These are phyloP conservation scores for Auriscalpium vulgare DNA, from an alignment of 768 basidiomycete species.

Conservation along the genomic window DNA sequence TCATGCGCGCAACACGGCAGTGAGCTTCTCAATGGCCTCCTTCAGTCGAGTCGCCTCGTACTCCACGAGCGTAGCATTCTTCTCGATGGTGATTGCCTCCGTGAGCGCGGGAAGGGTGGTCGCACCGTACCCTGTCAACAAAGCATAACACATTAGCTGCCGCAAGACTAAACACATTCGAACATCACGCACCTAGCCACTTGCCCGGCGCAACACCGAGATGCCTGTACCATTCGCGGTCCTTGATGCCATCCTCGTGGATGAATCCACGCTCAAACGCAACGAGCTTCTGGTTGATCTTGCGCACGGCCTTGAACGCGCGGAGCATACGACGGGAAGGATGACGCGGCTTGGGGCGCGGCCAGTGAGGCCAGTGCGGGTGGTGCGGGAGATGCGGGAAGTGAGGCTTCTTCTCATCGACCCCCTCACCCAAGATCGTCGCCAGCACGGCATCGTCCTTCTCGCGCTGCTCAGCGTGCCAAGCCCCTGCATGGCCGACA, in stretches of 20 bases:
- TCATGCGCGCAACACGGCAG: slow-evolving; percentile 7
- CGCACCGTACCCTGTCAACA: slow-evolving; percentile 61
- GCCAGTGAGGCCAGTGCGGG: slow-evolving; percentile 5
- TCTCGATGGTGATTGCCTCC: slow-evolving; percentile 67
- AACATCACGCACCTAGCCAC: slow-evolving; percentile 55
- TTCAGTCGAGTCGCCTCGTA: slow-evolving; percentile 53
- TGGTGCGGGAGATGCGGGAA: slow-evolving; percentile 1
- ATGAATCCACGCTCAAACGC: slow-evolving; percentile 79
- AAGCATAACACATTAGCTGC: neutral
- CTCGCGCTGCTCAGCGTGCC: neutral
- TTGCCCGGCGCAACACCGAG: slow-evolving; percentile 83
- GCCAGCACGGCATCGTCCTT: neutral
- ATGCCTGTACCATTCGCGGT: slow-evolving; percentile 82
- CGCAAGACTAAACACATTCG: neutral
- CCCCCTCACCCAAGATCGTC: neutral
- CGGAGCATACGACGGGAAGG: slow-evolving; percentile 37
- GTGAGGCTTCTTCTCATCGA: neutral
- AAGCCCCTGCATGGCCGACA: neutral
- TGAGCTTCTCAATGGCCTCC: slow-evolving; percentile 43
- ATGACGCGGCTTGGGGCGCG: slow-evolving; percentile 7
- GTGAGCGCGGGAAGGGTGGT: slow-evolving; percentile 78
- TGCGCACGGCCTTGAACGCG: slow-evolving; percentile 50
- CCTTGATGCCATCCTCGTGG: slow-evolving; percentile 65
- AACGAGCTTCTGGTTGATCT: slow-evolving; percentile 57
- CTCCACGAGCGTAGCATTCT: slow-evolving; percentile 50